Conservation (phyloP, 495 filamentous ascomycete species). For the Neurospora africana region DNA sequence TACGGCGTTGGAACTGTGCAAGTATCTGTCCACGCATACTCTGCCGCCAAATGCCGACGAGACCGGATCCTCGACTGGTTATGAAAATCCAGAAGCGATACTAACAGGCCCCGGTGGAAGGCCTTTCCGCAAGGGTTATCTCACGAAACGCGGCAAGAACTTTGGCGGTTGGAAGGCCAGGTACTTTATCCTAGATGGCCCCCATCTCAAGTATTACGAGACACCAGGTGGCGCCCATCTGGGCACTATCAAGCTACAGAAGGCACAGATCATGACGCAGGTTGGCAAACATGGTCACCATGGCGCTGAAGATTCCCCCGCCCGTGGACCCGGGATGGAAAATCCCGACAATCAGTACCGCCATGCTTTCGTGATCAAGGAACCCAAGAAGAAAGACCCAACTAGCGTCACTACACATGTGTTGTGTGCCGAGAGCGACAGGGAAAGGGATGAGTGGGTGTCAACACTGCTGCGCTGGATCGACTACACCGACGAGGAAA, state of each 20-base stretch:
- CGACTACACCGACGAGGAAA: constrained; percentile 56
- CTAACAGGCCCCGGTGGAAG: constrained; percentile 49
- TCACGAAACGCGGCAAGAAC: constrained; percentile 94
- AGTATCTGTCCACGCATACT: constrained; percentile 77
- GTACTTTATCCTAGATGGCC: constrained; percentile 86
- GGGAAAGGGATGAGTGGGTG: constrained; percentile 90
- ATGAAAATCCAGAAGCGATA: constrained; percentile 23
- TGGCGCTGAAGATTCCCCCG: constrained; percentile 44
- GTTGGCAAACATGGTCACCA: constrained; percentile 82
- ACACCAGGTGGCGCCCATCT: constrained; percentile 76
- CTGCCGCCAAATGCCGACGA: constrained; percentile 68
- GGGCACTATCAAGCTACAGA: constrained; percentile 84
- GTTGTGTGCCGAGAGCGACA: constrained; percentile 87
- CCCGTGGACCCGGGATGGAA: constrained; percentile 51
- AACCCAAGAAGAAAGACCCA: constrained; percentile 94
- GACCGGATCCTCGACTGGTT: constrained; percentile 35
- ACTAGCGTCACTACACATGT: constrained; percentile 86
- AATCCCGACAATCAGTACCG: constrained; percentile 84
- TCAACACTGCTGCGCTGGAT: constrained; percentile 81
- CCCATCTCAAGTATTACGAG: constrained; percentile 86
- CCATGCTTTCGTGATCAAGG: constrained; percentile 88
- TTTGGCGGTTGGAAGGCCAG: constrained; percentile 99
- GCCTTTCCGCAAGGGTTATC: constrained; percentile 75
- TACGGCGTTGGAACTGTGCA: constrained; percentile 73
- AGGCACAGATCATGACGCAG: constrained; percentile 86